These are phyloP conservation scores for Penstemon davidsonii DNA, from an alignment of 257 asterid species.

Conservation along the genomic window DNA sequence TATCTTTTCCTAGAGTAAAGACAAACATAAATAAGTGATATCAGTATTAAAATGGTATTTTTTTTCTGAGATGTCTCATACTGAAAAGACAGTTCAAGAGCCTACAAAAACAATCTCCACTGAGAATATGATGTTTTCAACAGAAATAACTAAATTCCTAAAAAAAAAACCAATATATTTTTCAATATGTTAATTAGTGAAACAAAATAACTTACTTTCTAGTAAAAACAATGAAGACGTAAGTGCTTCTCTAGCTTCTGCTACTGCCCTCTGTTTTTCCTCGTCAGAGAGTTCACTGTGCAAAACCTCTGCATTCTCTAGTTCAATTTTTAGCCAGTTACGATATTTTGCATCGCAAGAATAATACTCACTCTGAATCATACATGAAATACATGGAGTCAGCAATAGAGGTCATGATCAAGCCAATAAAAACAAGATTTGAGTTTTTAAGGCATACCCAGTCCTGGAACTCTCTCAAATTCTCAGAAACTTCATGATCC, in stretches of 20 bases:
- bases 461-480: constrained; percentile 87
- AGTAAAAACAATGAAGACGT: constrained; percentile 60
- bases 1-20: constrained; percentile 53
- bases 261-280: constrained; percentile 67
- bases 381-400: constrained; percentile 27
- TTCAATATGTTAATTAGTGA: constrained; percentile 17
- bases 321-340: constrained; percentile 77
- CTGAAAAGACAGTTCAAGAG: neutral
- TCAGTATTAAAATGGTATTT: constrained; percentile 6
- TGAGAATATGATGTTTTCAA: neutral
- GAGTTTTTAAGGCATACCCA: constrained; percentile 64
- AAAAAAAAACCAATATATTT: neutral
- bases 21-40: constrained; percentile 14
- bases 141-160: too few relatives aligned
- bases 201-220: constrained; percentile 55
- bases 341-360: constrained; percentile 96
- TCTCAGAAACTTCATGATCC: constrained; percentile 63
- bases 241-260: constrained; percentile 78
- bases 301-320: constrained; percentile 69
- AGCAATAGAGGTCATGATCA: constrained; percentile 25
- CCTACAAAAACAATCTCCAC: constrained; percentile 4
- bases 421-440: constrained; percentile 20
- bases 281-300: constrained; percentile 69
- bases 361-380: constrained; percentile 80
- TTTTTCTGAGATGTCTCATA: constrained; percentile 10